A percentile compares a stretch with the other conserved stretches of the same genome.
These are phyloP conservation scores for Loxodes magnus DNA, from an alignment of 73 alveolate genomes.

Conservation along the genomic window DNA sequence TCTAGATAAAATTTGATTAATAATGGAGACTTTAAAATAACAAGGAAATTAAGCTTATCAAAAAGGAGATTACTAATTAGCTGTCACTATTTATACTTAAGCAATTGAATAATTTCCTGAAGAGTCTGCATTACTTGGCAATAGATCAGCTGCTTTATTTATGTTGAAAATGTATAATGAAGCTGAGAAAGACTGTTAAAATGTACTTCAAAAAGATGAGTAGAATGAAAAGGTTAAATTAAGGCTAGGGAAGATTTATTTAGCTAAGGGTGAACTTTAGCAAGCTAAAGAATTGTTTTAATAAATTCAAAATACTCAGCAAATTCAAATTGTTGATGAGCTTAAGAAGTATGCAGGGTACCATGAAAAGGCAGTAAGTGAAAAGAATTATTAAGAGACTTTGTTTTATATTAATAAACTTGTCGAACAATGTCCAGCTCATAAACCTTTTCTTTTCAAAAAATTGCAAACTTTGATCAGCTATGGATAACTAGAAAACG, in stretches of 20 bases:
- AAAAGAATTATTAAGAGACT: constrained; percentile 15
- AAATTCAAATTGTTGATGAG: constrained; percentile 20
- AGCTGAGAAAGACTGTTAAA: constrained; percentile 73
- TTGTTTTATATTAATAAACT: constrained; percentile 3
- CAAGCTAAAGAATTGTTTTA: constrained; percentile 43
- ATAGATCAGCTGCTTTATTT: constrained; percentile 81
- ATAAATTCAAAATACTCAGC: constrained; percentile 24
- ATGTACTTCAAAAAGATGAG: constrained; percentile 75
- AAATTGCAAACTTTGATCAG: constrained; percentile 23
- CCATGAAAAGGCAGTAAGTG: constrained; percentile 17
- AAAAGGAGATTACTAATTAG: constrained; percentile 57
- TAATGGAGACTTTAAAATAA: constrained; percentile 60
- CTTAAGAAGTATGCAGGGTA: constrained; percentile 14
- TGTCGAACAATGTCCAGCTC: constrained; percentile 11
- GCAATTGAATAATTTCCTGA: constrained; percentile 51
- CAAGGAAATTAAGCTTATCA: constrained; percentile 85
- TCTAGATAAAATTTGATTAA: no score
- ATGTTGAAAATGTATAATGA: constrained; percentile 58
- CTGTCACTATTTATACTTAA: constrained; percentile 67
- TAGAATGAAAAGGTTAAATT: constrained; percentile 57
- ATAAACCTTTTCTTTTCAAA: constrained; percentile 1
- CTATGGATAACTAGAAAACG: constrained; percentile 18
- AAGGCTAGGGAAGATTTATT: constrained; percentile 50
- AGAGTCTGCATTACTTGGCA: constrained; percentile 70
- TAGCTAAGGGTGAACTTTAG: constrained; percentile 44